Evolutionary conservation across 2,329 filamentous ascomycete genomes (phyloP).

Genomic region (Aspergillus sp.): DNA sequence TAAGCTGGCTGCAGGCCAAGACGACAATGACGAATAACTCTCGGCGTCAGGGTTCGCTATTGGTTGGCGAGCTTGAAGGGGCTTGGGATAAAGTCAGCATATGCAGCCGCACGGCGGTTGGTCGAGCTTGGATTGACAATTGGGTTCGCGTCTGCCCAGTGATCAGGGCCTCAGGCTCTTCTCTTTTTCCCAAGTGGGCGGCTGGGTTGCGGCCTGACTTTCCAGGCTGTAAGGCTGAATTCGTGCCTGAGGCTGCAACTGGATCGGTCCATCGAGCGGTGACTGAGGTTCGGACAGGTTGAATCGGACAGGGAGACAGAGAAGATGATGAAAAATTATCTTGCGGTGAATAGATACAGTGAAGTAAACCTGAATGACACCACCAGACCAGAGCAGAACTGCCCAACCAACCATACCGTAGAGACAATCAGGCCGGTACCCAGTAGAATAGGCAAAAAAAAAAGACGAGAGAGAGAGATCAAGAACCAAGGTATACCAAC

Average conservation of each 20-base stretch:
- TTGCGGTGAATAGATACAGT: too few relatives aligned
- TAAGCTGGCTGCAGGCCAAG: slow-evolving; percentile 11
- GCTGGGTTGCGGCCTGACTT: background rate
- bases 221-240: background rate
- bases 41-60: background rate
- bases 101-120: slow-evolving; percentile 4
- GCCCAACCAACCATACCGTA: too few relatives aligned
- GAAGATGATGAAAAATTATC: background rate
- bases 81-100: slow-evolving; percentile 6
- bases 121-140: background rate
- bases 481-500: too few relatives aligned
- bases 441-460: too few relatives aligned
- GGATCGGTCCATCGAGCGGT: background rate
- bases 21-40: slow-evolving; percentile 7
- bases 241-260: background rate
- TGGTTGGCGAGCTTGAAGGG: background rate
- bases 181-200: background rate
- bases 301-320: background rate
- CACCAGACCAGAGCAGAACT: too few relatives aligned
- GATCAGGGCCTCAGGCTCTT: too few relatives aligned
- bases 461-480: too few relatives aligned
- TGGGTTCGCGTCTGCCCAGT: background rate
- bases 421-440: too few relatives aligned
- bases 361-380: too few relatives aligned
- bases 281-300: background rate